These are phyloP conservation scores for Strobilomyces echinocephalus DNA, from an alignment of 768 basidiomycete species.

Conservation along the genomic window DNA sequence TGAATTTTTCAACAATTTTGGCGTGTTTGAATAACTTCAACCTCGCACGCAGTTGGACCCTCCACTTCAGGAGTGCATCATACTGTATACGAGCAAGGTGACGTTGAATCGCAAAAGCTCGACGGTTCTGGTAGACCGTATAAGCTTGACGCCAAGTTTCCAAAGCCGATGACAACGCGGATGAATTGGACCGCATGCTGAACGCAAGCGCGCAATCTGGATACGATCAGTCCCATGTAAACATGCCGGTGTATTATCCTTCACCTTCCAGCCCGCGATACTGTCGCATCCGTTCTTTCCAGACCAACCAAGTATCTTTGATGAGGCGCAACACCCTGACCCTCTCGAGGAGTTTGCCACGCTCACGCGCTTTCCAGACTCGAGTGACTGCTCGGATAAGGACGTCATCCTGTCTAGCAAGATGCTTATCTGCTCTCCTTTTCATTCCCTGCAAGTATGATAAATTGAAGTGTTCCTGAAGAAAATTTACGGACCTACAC, in stretches of 20 bases:
- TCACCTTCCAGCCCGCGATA: conserved; percentile 45
- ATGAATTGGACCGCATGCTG: conserved; percentile 40
- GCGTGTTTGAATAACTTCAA: conserved; percentile 51
- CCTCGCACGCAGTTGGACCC: conserved; percentile 46
- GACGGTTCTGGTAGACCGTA: conserved; percentile 43
- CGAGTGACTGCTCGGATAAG: conserved; percentile 54
- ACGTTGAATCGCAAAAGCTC: conserved; percentile 42
- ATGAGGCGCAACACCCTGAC: conserved; percentile 44
- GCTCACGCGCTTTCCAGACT: conserved; percentile 67
- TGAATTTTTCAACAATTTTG: conserved; percentile 46
- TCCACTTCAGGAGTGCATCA: conserved; percentile 53
- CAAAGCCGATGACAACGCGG: conserved; percentile 33
- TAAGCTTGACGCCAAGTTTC: conserved; percentile 44
- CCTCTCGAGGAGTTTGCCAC: conserved; percentile 52
- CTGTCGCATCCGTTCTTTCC: conserved; percentile 43
- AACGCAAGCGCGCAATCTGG: conserved; percentile 51
- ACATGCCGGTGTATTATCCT: conserved; percentile 2
- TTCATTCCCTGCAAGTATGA: conserved; percentile 45
- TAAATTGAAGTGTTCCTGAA: conserved; percentile 8
- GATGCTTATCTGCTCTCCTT: conserved; percentile 51
- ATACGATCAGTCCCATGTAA: conserved; percentile 10
- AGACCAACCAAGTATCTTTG: conserved; percentile 44
- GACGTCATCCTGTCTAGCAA: conserved; percentile 52
- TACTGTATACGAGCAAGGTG: conserved; percentile 33
- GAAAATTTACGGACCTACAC: conserved; percentile 34